Evolutionary conservation across 805 yeast species (phyloP), one percentile per base, ranked within the genome.

Genomic region (Saturnispora ahearnii): DNA sequence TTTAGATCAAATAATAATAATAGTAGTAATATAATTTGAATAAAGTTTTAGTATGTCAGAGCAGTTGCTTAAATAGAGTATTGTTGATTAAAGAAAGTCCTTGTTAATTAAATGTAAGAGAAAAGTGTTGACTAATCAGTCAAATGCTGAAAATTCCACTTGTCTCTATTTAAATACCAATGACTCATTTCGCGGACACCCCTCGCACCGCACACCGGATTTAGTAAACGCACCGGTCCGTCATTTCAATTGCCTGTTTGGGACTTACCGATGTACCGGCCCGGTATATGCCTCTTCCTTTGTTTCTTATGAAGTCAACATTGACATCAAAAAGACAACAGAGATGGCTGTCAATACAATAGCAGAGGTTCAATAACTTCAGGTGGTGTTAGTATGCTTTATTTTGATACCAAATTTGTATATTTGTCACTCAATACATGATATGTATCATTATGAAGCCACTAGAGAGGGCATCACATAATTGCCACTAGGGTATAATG

Each of bases 31-130:
- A 32, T 22, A 21, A 41, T 41, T 36, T 34, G 41, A 47, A 26
- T 41, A 18, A 11, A 18, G 24, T 7, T 33, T 9, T 10, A 10
- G 21, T 36, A 36, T 47, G 45, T 46, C 41, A 33, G 44, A 46
- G 49, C 49, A 46, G 44, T 30, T 46, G 50, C 50, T 47, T 41
- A 47, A 36, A 12, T 28, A 26, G 18, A 18, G 18, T 31, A 40
- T 21, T 36, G 30, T 26, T 31, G 15, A 33, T 45, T 24, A 37
- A 3, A 37, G 18, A 18, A 30, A 45, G 37, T 37, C 37, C 43
- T 37, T 36, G 40, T 36, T 36, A 5, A 18, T 45, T n/a, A 30
- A 22, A 18, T 12, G 3, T 12, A 30, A 13, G 30, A 30, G 30
- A 13, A 21, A 18, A 5, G 30, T 38, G n/a, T 38, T 38, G 30